phyloP scores from a whole-genome alignment of 176 grass and related monocot species.

The Leersia perrieri region DNA sequence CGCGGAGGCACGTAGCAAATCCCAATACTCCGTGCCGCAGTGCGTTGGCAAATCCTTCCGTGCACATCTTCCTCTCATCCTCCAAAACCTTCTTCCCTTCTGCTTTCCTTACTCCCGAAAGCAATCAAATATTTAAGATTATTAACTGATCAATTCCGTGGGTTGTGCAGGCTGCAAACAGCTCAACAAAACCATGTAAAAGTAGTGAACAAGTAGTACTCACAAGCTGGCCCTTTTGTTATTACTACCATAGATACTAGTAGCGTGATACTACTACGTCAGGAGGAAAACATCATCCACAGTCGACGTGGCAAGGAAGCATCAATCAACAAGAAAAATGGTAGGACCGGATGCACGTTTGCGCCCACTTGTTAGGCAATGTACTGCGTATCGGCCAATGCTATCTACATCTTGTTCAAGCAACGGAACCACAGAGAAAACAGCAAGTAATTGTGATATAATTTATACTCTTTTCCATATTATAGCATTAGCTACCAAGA shows the following conservation, averaged over 20 bases:
- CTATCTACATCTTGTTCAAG: slow-evolving; percentile 13
- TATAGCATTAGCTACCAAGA: slow-evolving; percentile 48
- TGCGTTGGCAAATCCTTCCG: slow-evolving; percentile 30
- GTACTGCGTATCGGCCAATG: background rate
- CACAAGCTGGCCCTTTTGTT: slow-evolving; percentile 26
- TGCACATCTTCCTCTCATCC: slow-evolving; percentile 9
- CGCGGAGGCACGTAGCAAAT: slow-evolving; percentile 1
- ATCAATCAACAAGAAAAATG: slow-evolving; percentile 36
- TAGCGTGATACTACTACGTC: background rate
- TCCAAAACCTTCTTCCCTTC: background rate
- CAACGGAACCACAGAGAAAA: background rate
- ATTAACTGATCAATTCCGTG: slow-evolving; percentile 16
- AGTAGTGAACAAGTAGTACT: background rate
- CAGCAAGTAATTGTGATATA: slow-evolving; percentile 14
- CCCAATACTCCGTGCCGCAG: background rate
- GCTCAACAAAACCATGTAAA: slow-evolving; percentile 17
- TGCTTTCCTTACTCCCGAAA: background rate
- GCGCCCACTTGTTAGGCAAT: slow-evolving; percentile 30
- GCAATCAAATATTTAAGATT: background rate
- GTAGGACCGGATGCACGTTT: slow-evolving; percentile 27
- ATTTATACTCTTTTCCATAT: slow-evolving; percentile 59
- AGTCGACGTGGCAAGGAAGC: slow-evolving; percentile 33
- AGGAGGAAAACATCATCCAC: slow-evolving; percentile 17
- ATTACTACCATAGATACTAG: background rate
- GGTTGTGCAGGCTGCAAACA: background rate